These are phyloP conservation scores for Schizopora paradoxa DNA, from an alignment of 1,284 basidiomycete species.

Conservation along the genomic window DNA sequence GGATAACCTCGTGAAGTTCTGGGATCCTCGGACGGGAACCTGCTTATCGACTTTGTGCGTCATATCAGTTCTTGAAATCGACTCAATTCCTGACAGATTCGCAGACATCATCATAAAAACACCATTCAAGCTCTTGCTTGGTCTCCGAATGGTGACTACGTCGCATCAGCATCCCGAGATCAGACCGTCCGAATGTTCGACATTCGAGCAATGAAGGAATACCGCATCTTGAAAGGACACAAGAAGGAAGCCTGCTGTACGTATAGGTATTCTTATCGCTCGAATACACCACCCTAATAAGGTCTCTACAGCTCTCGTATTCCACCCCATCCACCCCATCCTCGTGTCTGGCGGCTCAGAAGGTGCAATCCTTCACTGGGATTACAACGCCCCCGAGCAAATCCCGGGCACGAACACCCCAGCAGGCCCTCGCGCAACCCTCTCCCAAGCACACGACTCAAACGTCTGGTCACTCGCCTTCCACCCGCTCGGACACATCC, in stretches of 20 bases:
- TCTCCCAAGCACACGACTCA: conserved; percentile 93
- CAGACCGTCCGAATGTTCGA: conserved; percentile 96
- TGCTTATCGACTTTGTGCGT: conserved; percentile 81
- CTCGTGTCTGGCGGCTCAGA: conserved; percentile 93
- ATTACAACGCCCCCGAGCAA: conserved; percentile 56
- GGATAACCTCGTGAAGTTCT: conserved; percentile 98
- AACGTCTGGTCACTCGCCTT: conserved; percentile 95
- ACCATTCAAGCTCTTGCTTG: conserved; percentile 91
- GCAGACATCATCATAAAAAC: conserved; percentile 93
- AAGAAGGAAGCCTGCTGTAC: conserved; percentile 96
- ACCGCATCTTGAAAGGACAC: conserved; percentile 87
- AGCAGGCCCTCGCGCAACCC: conserved; percentile 64
- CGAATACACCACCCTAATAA: too few species aligned
- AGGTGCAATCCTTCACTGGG: conserved; percentile 92
- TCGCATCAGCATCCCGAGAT: conserved; percentile 92
- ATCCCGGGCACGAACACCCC: conserved; percentile 31
- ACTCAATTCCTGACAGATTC: too few species aligned
- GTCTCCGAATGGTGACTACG: conserved; percentile 89
- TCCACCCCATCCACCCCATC: conserved; percentile 93
- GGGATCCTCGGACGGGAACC: conserved; percentile 92
- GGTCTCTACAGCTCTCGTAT: conserved; percentile 65
- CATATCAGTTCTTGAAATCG: conserved; percentile 1
- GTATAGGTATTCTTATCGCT: conserved; percentile 29
- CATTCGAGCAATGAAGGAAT: conserved; percentile 95
- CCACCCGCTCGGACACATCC: conserved; percentile 93